phyloP scores from a whole-genome alignment of 2,329 filamentous ascomycete species.

The Exophiala sp. region DNA sequence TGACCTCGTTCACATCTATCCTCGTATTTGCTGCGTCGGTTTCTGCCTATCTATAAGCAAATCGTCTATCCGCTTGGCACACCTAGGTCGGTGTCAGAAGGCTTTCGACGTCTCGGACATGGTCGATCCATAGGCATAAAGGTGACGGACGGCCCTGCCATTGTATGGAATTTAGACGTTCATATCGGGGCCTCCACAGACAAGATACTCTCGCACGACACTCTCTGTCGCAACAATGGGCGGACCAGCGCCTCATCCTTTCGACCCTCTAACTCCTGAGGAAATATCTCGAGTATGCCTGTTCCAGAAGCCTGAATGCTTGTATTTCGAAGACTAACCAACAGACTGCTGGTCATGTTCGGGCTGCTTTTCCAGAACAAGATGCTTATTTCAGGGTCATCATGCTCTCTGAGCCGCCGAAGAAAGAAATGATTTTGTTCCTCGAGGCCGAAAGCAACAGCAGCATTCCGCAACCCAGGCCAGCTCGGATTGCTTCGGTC shows the following conservation, averaged over 20 bases:
- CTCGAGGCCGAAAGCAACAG: slow-evolving; percentile 42
- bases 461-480: slow-evolving; percentile 19
- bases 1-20: not conserved
- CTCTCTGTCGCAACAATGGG: slow-evolving; percentile 4
- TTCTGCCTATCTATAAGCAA: too few species aligned
- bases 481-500: slow-evolving; percentile 39
- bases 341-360: slow-evolving; percentile 33
- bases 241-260: slow-evolving; percentile 28
- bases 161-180: too few species aligned
- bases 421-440: slow-evolving; percentile 44
- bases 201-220: too few species aligned
- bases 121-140: too few species aligned
- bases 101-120: not conserved
- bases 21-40: too few species aligned
- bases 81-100: too few species aligned
- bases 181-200: too few species aligned
- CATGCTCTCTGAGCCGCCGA: slow-evolving; percentile 47
- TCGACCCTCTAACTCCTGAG: slow-evolving; percentile 32
- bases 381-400: slow-evolving; percentile 46
- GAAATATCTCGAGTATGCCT: slow-evolving; percentile 32
- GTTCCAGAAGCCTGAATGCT: not conserved
- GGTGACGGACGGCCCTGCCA: too few species aligned
- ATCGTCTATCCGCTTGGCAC: too few species aligned
- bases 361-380: slow-evolving; percentile 33
- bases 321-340: slow-evolving; percentile 1